phyloP scores from a whole-genome alignment of 2,329 filamentous ascomycete species.

The Aureobasidium namibiae region DNA sequence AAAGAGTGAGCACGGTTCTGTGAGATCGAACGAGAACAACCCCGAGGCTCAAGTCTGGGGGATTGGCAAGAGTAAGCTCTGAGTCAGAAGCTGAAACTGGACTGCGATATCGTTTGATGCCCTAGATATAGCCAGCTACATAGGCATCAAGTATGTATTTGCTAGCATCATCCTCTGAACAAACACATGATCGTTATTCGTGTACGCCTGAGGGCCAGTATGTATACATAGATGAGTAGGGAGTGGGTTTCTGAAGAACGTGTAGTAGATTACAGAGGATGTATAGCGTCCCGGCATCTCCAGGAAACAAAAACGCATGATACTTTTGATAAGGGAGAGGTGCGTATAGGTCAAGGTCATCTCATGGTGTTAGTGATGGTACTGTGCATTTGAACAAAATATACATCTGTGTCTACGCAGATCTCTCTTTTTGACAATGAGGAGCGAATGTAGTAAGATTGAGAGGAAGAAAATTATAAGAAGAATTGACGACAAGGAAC shows the following conservation, averaged over 20 bases:
- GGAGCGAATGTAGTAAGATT: neutral
- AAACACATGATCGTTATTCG: no score
- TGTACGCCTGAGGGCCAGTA: no score
- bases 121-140: neutral
- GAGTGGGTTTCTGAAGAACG: no score
- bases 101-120: neutral
- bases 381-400: no score
- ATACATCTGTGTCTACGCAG: neutral
- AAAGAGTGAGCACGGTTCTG: slow-evolving; percentile 21
- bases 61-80: slow-evolving; percentile 36
- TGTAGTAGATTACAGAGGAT: no score
- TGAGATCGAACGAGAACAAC: slow-evolving; percentile 30
- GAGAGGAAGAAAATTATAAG: neutral
- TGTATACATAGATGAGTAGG: no score
- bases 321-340: no score
- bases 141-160: neutral
- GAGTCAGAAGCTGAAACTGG: neutral
- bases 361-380: no score
- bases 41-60: slow-evolving; percentile 34
- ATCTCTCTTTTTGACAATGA: no score
- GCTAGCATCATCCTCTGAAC: neutral
- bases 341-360: no score
- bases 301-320: no score
- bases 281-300: no score
- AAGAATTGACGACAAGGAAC: neutral